Base-by-base conservation (phyloP, 441 rosid genomes). In the Eutrema salsugineum region DNA sequence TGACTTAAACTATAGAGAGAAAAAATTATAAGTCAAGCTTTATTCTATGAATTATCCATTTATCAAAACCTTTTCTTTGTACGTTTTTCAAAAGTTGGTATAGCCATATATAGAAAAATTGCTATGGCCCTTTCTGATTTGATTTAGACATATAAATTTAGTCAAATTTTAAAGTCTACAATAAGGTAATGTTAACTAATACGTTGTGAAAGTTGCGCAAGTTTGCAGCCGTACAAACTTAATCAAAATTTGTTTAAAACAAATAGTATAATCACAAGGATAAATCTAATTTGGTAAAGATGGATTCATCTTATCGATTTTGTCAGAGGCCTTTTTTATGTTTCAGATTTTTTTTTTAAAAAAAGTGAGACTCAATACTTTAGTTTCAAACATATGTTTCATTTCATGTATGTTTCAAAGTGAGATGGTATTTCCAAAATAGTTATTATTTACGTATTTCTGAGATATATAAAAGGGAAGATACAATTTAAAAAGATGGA, bases 41-140 rank as follows among this genome's bases (percentile, higher is more conserved):
- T 49, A 59, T 11, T 39, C 48, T 51, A 39, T 20, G 8, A 66
- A 5, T 22, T 66, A 44, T 39, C 55, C 11, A 12, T 16, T 55
- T 62, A 63, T 47, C 47, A 62, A 63, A 17, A 28, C 38, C 4
- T 61, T 8, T 20, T 6, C 14, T 40, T 11, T 36, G 11, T 38
- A 28, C 9, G 20, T 19, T 74, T 58, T 68, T 27, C 72, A 67
- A 68, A 75, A 43, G 69, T 68, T 68, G 69, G 78, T 66, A 58
- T 43, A 61, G 44, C 30, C 15, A 33, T 2, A 11, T 8, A 58
- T 44, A 35, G 44, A 64, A 64, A 72, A 56, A 46, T 24, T 46
- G 49, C 46, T 11, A 56, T 33, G n/a, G 55, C 44, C 57, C 39
- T 49, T 35, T 20, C 36, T 40, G 27, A 28, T 73, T 59, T 50